Evolutionary conservation across 257 asterid genomes (phyloP).

Genomic region (Ophiorrhiza pumila): DNA sequence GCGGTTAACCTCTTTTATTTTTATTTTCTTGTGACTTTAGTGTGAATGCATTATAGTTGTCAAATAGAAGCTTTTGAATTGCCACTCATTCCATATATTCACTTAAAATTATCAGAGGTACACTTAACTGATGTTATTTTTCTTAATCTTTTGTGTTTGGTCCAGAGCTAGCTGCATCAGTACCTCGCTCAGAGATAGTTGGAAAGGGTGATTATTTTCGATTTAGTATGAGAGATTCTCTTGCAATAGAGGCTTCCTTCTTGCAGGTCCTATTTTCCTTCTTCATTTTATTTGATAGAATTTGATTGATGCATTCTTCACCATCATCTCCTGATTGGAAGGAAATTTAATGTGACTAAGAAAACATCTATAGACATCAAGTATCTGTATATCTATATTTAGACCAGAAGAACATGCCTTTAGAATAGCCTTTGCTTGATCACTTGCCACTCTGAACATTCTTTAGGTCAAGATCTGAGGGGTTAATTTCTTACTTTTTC

Average conservation of each 20-base stretch:
- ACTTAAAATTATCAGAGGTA: background rate
- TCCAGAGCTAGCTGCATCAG: conserved; percentile 83
- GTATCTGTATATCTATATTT: background rate
- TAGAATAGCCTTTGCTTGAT: background rate
- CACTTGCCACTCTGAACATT: background rate
- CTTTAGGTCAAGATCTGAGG: conserved; percentile 4
- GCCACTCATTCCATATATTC: background rate
- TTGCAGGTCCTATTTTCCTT: conserved; percentile 61
- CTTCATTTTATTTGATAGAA: background rate
- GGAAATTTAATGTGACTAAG: background rate
- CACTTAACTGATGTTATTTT: background rate
- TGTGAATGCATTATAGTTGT: background rate
- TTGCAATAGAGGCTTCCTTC: conserved; percentile 93
- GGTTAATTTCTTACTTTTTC: conserved; percentile 20
- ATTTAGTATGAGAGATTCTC: conserved; percentile 96
- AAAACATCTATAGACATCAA: background rate
- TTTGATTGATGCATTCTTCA: background rate
- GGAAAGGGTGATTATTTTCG: conserved; percentile 94
- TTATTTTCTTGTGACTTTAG: background rate
- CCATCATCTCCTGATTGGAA: background rate
- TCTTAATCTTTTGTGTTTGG: background rate
- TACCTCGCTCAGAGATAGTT: conserved; percentile 73
- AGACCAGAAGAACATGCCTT: background rate
- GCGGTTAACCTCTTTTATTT: background rate
- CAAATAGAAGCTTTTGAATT: background rate